Conservation (phyloP, 805 yeast species). For the Candida vaughaniae region DNA sequence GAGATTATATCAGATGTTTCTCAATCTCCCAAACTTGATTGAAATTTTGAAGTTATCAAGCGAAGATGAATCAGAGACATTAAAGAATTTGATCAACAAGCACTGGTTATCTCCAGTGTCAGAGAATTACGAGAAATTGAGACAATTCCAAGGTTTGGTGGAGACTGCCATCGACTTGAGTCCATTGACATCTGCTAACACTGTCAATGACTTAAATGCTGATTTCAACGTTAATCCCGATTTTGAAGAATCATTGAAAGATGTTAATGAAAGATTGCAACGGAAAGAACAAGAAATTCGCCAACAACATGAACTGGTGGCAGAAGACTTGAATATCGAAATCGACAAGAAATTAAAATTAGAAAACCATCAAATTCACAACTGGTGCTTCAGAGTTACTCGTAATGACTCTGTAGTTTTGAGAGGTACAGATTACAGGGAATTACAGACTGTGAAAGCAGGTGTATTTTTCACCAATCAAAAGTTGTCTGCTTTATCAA, state of each 20-base stretch:
- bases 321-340: conserved; percentile 76
- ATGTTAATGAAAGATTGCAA: conserved; percentile 58
- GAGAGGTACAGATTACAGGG: conserved; percentile 62
- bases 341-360: conserved; percentile 84
- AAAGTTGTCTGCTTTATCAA: conserved; percentile 58
- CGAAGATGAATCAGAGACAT: conserved; percentile 26
- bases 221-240: conserved; percentile 88
- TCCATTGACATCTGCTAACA: conserved; percentile 61
- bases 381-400: conserved; percentile 93
- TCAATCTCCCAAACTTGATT: conserved; percentile 67
- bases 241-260: conserved; percentile 74
- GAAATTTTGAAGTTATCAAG: conserved; percentile 48
- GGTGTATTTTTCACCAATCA: conserved; percentile 89
- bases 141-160: conserved; percentile 77
- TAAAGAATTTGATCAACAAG: conserved; percentile 38
- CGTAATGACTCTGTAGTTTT: conserved; percentile 83
- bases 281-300: conserved; percentile 53
- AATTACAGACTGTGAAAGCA: conserved; percentile 88
- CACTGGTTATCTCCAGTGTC: conserved; percentile 62
- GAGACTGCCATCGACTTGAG: conserved; percentile 90
- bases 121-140: conserved; percentile 49
- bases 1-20: conserved; percentile 77
- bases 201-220: conserved; percentile 41
- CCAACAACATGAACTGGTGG: conserved; percentile 59
- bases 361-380: conserved; percentile 84